These are phyloP conservation scores for Colletotrichum theobromicola DNA, from an alignment of 2,329 filamentous ascomycete species.

Conservation along the genomic window DNA sequence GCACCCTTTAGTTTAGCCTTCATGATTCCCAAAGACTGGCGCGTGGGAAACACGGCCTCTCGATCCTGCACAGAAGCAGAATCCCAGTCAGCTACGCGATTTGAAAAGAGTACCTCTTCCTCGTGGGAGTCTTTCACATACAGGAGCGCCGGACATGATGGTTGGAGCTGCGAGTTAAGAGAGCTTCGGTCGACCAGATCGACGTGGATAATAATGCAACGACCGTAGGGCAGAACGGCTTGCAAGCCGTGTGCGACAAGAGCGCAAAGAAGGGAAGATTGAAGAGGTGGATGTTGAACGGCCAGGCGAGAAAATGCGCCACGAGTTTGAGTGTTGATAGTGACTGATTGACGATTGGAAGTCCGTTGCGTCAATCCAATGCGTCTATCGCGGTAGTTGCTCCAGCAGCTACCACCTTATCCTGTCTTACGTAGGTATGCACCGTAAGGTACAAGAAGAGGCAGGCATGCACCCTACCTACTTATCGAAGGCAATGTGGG, in stretches of 20 bases:
- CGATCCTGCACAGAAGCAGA: conserved; percentile 66
- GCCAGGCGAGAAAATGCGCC: neutral
- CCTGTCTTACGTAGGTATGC: too few species aligned
- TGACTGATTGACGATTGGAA: neutral
- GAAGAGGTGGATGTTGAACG: neutral
- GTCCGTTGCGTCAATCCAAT: neutral
- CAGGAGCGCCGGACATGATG: conserved; percentile 45
- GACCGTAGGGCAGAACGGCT: neutral
- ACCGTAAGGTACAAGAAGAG: too few species aligned
- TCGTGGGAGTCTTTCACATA: conserved; percentile 27
- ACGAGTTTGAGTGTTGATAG: neutral
- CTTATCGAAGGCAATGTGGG: too few species aligned
- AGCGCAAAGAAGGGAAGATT: neutral
- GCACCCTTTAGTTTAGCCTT: conserved; percentile 97
- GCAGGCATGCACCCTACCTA: too few species aligned
- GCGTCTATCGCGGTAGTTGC: neutral
- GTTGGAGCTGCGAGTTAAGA: neutral
- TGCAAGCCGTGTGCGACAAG: neutral
- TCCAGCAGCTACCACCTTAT: neutral
- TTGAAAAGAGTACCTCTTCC: neutral
- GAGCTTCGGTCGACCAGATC: neutral
- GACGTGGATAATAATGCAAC: neutral
- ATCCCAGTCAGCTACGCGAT: neutral
- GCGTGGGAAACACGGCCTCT: conserved; percentile 96
- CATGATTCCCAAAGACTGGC: conserved; percentile 96